Base-by-base conservation (phyloP, 306 rosid genomes). In the Cicer cuneatum region DNA sequence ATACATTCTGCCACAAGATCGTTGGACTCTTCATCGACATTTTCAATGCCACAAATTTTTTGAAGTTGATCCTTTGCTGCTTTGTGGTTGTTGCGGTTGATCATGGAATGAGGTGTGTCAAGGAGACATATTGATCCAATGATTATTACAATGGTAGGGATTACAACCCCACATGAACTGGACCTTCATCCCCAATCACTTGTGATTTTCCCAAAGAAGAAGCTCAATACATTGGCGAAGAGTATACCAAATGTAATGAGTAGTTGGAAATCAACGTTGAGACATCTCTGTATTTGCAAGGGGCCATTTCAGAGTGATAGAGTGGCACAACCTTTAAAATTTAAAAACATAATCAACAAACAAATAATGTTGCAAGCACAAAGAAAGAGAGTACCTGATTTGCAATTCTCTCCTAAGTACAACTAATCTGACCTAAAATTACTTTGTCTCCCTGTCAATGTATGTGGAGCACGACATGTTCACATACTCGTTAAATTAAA, bases 181-280 rank as follows among this genome's bases (percentile, higher is more conserved):
- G 91, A 49, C 10, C 98, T 83, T 97, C 98, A 94, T 72, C 98
- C 98, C 98, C 98, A 93, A 0, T 97, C 98, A 2, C 97, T 96
- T n/a, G 83, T 16, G 53, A 94, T 94, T 64, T 88, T 94, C 1
- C 93, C 94, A 48, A 91, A 94, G 83, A 91, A 91, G 83, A 88
- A 94, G 82, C 91, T 94, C 37, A 91, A 41, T 5, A 94, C 83
- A 66, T 90, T 91, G 21, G 98, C 96, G 6, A 90, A 69, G 0
- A 94, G 93, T n/a, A 94, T 94, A 0, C 98, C 98, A 7, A 91
- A 21, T 0, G 97, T 91, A 79, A 94, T 91, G 0, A 96, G 91
- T 6, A 94, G 24, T 66, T 94, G 98, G 41, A 94, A 94, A 0
- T 91, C 94, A 61, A 94, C 88, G 78, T 94, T 94, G 18, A 91